Evolutionary conservation across 352 stramenopile species (phyloP), one percentile per base, ranked within the genome.

Genomic region (Globisporangium takayamanum): DNA sequence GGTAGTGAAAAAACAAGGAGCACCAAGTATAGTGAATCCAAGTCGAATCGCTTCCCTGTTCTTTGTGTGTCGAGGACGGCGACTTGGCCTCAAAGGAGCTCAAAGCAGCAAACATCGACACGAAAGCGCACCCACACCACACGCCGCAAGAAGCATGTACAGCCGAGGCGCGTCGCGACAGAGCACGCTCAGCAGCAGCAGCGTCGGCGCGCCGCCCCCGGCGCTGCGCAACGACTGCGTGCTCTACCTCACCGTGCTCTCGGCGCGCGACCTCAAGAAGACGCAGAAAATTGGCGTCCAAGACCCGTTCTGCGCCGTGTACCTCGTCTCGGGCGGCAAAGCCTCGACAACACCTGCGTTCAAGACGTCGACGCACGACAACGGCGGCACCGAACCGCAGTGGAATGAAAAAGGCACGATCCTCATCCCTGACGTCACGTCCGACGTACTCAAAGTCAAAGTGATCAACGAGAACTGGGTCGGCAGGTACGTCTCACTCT

Each of bases 401-500:
- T 91, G 81, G 81, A 91, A 91, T 50, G 77, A 84, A 37, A 91
- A 91, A 61, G 73, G 69, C 55, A 87, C 78, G 44, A 74, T 91
- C 48, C 55, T 91, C 36, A 78, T 91, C 58, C 62, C 78, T 41
- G 77, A 91, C 50, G 80, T 91, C 12, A 71, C 73, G 36, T 74
- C 76, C 36, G 78, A 88, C 52, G 66, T 89, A 53, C 67, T 91
- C 59, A 80, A 80, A 48, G 75, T 91, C 64, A 78, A 78, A 46
- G 60, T 91, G 25, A 70, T 85, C 54, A 91, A 91, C 62, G 80
- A 91, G 52, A 91, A 91, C 67, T 88, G 78, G 76, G 76, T 86
- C 20, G 84, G 84, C 55, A 91, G 81, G 78, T 90, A 47, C 58
- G 67, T 53, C 10, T 2, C 41, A n/a, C 12, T 22, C 28, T 26